Evolutionary conservation across 345 rosid genomes (phyloP), one percentile per base, ranked within the genome.

Genomic region (Ceriops decandra): DNA sequence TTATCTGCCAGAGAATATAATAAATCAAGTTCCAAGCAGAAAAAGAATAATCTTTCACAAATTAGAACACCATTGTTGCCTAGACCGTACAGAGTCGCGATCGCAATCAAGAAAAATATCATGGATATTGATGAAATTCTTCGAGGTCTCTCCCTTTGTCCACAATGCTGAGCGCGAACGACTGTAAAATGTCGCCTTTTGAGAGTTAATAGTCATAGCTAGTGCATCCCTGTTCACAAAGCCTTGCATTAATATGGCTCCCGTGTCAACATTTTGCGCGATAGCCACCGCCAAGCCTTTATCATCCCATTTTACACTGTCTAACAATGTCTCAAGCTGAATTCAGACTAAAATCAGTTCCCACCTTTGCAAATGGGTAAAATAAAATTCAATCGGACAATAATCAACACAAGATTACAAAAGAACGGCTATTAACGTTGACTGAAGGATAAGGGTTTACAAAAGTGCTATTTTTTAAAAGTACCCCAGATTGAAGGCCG

Each of bases 261-360:
- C 97, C 0, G 95, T 85, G 77, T 91, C 95, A 54, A 95, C 87
- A 74, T 91, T 91, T 76, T 91, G 99, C 42, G 96, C 99, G 56
- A 95, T 90, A 61, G 89, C 95, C 82, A 91, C 96, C 1, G 95
- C 99, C 76, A 95, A 83, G 60, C 99, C 98, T 85, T 86, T 89
- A 63, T 86, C 87, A n/a, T 95, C 96, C 98, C 99, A 91, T 79
- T 90, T 95, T 62, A 95, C 78, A 62, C 76, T 68, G 78, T 90
- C 92, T 74, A 91, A 66, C 82, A 95, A 77, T 2, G 70, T 61
- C 56, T 83, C 88, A 63, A 87, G 90, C 99, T 95, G 82, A 71
- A 63, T 54, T 21, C 15, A 54, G 17, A 65, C 3, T 3, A 22
- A 52, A 54, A 6, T 26, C 13, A 13, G 5, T 47, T 17, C 31